Evolutionary conservation across 169 alveolate species (phyloP), one percentile per base, ranked within the genome.

Genomic region (Plasmodium sp.): DNA sequence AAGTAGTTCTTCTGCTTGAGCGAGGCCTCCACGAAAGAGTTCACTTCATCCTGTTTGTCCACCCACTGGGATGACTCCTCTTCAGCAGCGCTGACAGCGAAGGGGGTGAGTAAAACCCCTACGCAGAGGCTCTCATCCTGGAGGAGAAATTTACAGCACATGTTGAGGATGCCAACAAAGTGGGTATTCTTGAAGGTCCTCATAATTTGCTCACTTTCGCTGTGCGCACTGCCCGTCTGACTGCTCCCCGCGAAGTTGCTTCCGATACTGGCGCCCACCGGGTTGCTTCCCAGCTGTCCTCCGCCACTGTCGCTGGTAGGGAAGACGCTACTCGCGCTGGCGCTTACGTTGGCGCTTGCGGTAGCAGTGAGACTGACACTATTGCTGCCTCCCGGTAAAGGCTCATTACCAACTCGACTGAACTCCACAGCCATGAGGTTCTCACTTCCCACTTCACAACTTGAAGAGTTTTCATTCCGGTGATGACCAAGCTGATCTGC

Each of bases 131-230:
- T 54, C 43, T 86, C 93, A 86, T 86, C 81, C n/a, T 86, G 51
- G 71, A 36, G 67, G 36, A 86, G 18, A 75, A 86, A 86, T 43
- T 79, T 86, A 18, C 93, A 86, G 33, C 84, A 86, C 43, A 86
- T 75, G 12, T 79, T 86, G 34, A 86, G 81, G 45, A 86, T 48
- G n/a, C 67, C 43, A 51, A 54, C 71, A 74, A 86, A 54, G 48
- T 86, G 16, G 39, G 84, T 75, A 31, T 86, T 75, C 33, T 51
- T 86, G 80, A 86, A 86, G 31, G 33, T 51, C 4, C 58, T 5
- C 18, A 86, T 48, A 7, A 86, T 41, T 43, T 85, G 36, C 3
- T 51, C 82, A n/a, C 5, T 75, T 77, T 86, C 88, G 18, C 34
- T 43, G 41, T 45, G 34, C 33, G 10, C 3, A 72, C 5, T 9